These are phyloP conservation scores for Tetrapisispora taiwanensis DNA, from an alignment of 805 yeast species.

Conservation along the genomic window DNA sequence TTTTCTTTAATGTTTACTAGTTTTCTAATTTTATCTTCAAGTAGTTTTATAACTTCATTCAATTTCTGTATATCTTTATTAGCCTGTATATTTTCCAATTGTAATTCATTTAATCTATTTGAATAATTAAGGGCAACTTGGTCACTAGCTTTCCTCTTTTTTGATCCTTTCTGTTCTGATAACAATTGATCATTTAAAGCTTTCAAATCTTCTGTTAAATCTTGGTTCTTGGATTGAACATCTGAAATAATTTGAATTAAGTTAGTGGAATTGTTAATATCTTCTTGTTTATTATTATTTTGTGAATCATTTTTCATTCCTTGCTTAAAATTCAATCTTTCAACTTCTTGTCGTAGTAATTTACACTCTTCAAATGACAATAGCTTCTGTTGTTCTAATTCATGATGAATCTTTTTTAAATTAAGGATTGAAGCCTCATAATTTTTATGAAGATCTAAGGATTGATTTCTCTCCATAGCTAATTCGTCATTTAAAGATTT, in stretches of 20 bases:
- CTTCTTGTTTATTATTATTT: not conserved
- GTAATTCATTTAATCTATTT: conserved; percentile 28
- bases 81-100: conserved; percentile 34
- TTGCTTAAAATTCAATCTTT: conserved; percentile 26
- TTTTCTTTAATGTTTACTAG: conserved; percentile 30
- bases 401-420: conserved; percentile 29
- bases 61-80: conserved; percentile 30
- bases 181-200: conserved; percentile 24
- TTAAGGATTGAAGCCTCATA: conserved; percentile 22
- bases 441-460: conserved; percentile 19
- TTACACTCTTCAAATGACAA: conserved; percentile 51
- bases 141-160: conserved; percentile 25
- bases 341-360: conserved; percentile 46
- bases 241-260: conserved; percentile 38
- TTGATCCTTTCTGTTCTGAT: conserved; percentile 8
- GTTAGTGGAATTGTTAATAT: conserved; percentile 7
- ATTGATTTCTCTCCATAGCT: conserved; percentile 33
- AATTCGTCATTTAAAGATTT: conserved; percentile 27
- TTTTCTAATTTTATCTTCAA: conserved; percentile 32
- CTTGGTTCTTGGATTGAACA: conserved; percentile 43
- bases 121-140: conserved; percentile 21
- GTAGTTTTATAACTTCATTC: conserved; percentile 28
- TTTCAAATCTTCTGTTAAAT: conserved; percentile 32
- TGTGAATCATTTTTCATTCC: not conserved
- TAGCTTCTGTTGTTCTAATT: conserved; percentile 41